A percentile compares a stretch with the other conserved stretches of the same genome.
These are phyloP conservation scores for Boletus edulis DNA, from an alignment of 768 basidiomycete species.

Conservation along the genomic window DNA sequence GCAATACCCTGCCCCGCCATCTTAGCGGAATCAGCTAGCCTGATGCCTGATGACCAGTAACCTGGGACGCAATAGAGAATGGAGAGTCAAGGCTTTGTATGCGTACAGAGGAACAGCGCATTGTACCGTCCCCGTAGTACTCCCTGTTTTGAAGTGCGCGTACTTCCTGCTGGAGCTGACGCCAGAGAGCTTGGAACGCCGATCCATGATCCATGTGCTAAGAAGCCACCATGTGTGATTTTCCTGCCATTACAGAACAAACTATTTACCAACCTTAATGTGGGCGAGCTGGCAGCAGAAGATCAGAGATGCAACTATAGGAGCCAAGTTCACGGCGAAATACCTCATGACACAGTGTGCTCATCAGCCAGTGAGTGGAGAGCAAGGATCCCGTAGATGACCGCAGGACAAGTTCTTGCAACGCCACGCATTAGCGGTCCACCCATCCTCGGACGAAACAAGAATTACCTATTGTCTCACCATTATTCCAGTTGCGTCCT, in stretches of 20 bases:
- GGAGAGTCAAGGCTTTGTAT: conserved; percentile 4
- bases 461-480: conserved; percentile 69
- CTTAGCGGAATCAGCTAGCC: conserved; percentile 62
- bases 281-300: conserved; percentile 62
- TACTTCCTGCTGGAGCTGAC: conserved; percentile 61
- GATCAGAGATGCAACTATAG: conserved; percentile 4
- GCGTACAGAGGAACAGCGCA: neutral
- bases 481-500: conserved; percentile 83
- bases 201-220: conserved; percentile 83
- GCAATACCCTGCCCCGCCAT: conserved; percentile 51
- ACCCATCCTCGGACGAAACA: neutral
- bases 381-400: conserved; percentile 58
- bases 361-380: conserved; percentile 66
- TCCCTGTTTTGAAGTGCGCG: conserved; percentile 66
- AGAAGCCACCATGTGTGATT: neutral
- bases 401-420: conserved; percentile 70
- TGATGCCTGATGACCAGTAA: conserved; percentile 77
- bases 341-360: conserved; percentile 84
- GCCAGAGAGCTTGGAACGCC: conserved; percentile 75
- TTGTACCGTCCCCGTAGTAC: conserved; percentile 79
- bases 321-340: conserved; percentile 11
- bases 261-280: conserved; percentile 54
- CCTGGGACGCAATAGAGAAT: conserved; percentile 39
- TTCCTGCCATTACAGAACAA: neutral
- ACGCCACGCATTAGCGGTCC: neutral